phyloP scores from a whole-genome alignment of 345 rosid genomes.

The Moringa oleifera region DNA sequence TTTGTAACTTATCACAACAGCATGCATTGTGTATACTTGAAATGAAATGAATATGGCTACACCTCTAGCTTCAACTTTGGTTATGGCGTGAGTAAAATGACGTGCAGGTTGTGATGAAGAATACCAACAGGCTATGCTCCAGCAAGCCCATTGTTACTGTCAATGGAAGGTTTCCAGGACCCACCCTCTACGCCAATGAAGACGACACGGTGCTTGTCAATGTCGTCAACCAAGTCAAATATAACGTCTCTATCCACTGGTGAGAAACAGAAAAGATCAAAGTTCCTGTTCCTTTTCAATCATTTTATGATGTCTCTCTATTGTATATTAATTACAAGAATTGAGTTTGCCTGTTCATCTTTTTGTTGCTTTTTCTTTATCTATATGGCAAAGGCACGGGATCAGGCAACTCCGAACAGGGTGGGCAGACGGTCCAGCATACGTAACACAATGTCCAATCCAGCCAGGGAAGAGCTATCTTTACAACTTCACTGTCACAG shows the following conservation, averaged over 20 bases:
- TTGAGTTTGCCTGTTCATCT: too few relatives aligned
- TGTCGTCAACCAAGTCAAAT: slow-evolving; percentile 76
- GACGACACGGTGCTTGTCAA: slow-evolving; percentile 75
- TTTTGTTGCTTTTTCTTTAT: too few relatives aligned
- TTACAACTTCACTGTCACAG: slow-evolving; percentile 80
- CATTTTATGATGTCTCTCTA: background rate
- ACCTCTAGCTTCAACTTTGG: too few relatives aligned
- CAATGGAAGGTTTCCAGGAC: slow-evolving; percentile 81
- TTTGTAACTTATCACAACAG: background rate
- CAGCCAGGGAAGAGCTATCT: slow-evolving; percentile 63
- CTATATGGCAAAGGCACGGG: slow-evolving; percentile 58
- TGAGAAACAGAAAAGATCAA: slow-evolving; percentile 20
- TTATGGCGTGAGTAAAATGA: slow-evolving; percentile 3
- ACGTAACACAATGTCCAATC: slow-evolving; percentile 88
- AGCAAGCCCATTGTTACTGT: slow-evolving; percentile 79
- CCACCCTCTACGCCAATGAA: slow-evolving; percentile 81
- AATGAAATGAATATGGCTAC: slow-evolving; percentile 10
- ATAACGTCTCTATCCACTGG: slow-evolving; percentile 87
- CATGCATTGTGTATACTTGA: background rate
- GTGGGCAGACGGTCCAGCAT: slow-evolving; percentile 98
- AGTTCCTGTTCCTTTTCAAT: background rate
- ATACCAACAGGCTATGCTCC: slow-evolving; percentile 61
- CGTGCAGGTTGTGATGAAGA: slow-evolving; percentile 61
- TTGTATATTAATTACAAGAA: too few relatives aligned
- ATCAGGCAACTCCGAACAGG: slow-evolving; percentile 66